A percentile compares a stretch with the other conserved stretches of the same genome.
Conservation (phyloP, 805 yeast species). For the Candida dendrica region DNA sequence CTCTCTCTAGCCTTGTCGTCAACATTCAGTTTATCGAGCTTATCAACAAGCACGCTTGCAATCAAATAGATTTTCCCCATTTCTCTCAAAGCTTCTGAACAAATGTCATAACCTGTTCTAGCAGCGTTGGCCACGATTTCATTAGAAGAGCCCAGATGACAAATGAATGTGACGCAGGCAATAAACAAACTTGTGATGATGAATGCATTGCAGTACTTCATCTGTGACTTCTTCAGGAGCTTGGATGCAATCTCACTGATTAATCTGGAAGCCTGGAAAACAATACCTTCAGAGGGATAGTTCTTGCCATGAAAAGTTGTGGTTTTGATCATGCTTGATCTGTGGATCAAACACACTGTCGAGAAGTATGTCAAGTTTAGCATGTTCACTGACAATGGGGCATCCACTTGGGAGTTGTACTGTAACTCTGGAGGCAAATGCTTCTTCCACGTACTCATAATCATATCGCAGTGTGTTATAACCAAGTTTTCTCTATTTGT, state of each 20-base stretch:
- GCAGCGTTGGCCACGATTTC: slow-evolving; percentile 30
- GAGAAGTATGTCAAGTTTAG: slow-evolving; percentile 67
- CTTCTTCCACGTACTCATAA: slow-evolving; percentile 72
- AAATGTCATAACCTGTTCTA: slow-evolving; percentile 24
- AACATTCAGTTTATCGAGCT: slow-evolving; percentile 36
- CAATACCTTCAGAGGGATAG: slow-evolving; percentile 44
- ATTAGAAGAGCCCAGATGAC: slow-evolving; percentile 45
- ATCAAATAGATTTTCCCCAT: slow-evolving; percentile 48
- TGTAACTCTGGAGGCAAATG: slow-evolving; percentile 56
- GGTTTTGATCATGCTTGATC: slow-evolving; percentile 52
- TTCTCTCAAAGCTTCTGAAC: slow-evolving; percentile 26
- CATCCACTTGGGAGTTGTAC: slow-evolving; percentile 48
- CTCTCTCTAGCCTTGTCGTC: slow-evolving; percentile 22
- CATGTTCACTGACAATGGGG: slow-evolving; percentile 44
- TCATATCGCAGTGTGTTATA: slow-evolving; percentile 58
- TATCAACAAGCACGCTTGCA: slow-evolving; percentile 41
- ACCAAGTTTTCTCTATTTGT: slow-evolving; percentile 35
- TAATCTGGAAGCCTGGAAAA: slow-evolving; percentile 76
- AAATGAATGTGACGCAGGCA: slow-evolving; percentile 65
- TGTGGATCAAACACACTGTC: slow-evolving; percentile 61
- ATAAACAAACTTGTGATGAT: slow-evolving; percentile 52
- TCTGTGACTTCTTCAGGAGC: slow-evolving; percentile 39
- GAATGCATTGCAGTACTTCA: slow-evolving; percentile 49
- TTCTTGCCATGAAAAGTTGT: slow-evolving; percentile 20
- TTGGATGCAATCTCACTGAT: slow-evolving; percentile 57